Percentiles rank a stretch among this genome's conserved stretches.
Evolutionary conservation across 1,139 yeast genomes (phyloP).

Genomic region (Petasospora rhodanensis): DNA sequence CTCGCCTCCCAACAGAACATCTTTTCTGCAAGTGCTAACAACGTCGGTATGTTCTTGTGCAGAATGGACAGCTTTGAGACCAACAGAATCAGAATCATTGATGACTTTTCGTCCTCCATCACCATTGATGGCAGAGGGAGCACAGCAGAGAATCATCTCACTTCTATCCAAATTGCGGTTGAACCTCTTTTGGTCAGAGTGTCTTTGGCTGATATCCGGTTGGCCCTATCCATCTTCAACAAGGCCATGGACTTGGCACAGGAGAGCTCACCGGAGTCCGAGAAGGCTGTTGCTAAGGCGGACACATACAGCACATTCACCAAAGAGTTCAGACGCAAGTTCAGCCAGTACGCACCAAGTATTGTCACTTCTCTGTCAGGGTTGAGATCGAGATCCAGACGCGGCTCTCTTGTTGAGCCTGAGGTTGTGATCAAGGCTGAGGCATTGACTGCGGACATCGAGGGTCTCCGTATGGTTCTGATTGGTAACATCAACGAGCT

Average conservation of each 20-base stretch:
- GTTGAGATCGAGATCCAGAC: slow-evolving; percentile 17
- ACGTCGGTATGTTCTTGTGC: slow-evolving; percentile 83
- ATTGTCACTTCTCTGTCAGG: slow-evolving; percentile 42
- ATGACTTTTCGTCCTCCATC: slow-evolving; percentile 80
- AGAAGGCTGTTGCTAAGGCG: slow-evolving; percentile 21
- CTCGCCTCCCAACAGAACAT: slow-evolving; percentile 66
- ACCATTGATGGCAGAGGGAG: slow-evolving; percentile 72
- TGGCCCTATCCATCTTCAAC: slow-evolving; percentile 71
- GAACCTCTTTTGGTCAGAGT: slow-evolving; percentile 81
- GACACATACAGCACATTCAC: slow-evolving; percentile 41
- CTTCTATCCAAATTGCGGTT: slow-evolving; percentile 64
- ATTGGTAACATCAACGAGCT: slow-evolving; percentile 94
- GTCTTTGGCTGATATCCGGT: slow-evolving; percentile 79
- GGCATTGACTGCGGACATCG: slow-evolving; percentile 62
- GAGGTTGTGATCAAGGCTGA: slow-evolving; percentile 62
- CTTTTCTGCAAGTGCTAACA: slow-evolving; percentile 61
- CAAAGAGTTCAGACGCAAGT: slow-evolving; percentile 54
- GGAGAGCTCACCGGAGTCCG: not conserved
- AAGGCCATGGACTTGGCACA: slow-evolving; percentile 55
- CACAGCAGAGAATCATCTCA: slow-evolving; percentile 48
- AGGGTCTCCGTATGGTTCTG: slow-evolving; percentile 80
- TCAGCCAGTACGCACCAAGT: slow-evolving; percentile 67
- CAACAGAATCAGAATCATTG: slow-evolving; percentile 67
- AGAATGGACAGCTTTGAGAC: slow-evolving; percentile 64
- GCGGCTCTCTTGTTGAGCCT: slow-evolving; percentile 22